Conservation (phyloP, 768 basidiomycete genomes). For the Heimioporus sp. region DNA sequence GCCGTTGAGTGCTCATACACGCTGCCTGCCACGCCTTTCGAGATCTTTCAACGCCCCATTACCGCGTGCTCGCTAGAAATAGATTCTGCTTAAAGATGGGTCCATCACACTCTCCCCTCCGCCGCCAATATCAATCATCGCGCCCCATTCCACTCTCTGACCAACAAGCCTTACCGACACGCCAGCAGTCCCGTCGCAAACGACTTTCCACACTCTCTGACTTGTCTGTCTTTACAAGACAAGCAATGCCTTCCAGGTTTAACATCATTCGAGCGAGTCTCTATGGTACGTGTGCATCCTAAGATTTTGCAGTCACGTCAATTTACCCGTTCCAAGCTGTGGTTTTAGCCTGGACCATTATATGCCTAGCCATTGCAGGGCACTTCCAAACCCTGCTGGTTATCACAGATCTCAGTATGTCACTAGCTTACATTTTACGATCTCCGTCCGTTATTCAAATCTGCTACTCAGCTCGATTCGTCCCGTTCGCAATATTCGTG, state of each 20-base stretch:
- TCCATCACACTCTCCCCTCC: constrained; percentile 22
- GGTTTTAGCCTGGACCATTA: constrained; percentile 70
- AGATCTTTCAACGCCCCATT: constrained; percentile 20
- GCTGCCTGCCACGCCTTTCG: constrained; percentile 31
- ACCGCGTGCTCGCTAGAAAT: constrained; percentile 28
- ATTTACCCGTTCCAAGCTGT: constrained; percentile 40
- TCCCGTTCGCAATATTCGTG: constrained; percentile 83
- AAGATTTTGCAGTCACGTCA: constrained; percentile 3
- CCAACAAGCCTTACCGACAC: constrained; percentile 20
- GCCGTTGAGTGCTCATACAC: constrained; percentile 16
- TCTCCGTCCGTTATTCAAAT: constrained; percentile 1
- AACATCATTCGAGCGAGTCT: constrained; percentile 64
- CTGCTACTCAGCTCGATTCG: constrained; percentile 65
- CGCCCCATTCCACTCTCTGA: constrained; percentile 16
- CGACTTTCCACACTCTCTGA: constrained; percentile 31
- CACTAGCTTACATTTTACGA: neutral
- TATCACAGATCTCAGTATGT: constrained; percentile 78
- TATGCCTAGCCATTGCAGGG: constrained; percentile 76
- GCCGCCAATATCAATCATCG: constrained; percentile 26
- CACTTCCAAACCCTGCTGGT: constrained; percentile 72
- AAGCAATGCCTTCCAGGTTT: constrained; percentile 69
- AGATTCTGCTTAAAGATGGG: constrained; percentile 28
- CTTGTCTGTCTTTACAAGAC: constrained; percentile 29
- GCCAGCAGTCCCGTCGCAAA: constrained; percentile 33
- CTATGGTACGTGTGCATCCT: constrained; percentile 49